phyloP scores from a whole-genome alignment of 495 filamentous ascomycete species.

The Delitschia confertaspora region DNA sequence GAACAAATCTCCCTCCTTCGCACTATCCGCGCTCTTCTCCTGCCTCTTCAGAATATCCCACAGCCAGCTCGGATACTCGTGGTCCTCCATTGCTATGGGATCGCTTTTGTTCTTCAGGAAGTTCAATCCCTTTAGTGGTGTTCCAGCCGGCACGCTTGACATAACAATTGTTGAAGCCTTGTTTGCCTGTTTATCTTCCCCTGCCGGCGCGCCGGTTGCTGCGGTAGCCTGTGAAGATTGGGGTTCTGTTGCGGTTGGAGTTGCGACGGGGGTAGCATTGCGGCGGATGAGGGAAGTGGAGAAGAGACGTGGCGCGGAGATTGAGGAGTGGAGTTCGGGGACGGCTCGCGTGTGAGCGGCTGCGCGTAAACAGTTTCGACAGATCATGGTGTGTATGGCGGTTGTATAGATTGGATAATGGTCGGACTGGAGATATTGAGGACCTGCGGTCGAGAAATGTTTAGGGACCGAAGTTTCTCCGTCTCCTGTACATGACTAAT shows the following conservation, averaged over 20 bases:
- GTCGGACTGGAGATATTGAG: too few relatives aligned
- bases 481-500: too few relatives aligned
- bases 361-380: conserved; percentile 26
- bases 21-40: conserved; percentile 31
- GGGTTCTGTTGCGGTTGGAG: conserved; percentile 6
- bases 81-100: conserved; percentile 64
- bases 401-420: too few relatives aligned
- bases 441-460: too few relatives aligned
- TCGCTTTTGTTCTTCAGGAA: conserved; percentile 76
- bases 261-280: conserved; percentile 8
- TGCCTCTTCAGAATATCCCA: conserved; percentile 61
- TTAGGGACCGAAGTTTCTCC: too few relatives aligned
- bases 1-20: conserved; percentile 53
- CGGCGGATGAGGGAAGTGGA: conserved; percentile 4
- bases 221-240: too few relatives aligned
- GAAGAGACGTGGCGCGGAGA: conserved; percentile 4
- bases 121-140: conserved; percentile 67
- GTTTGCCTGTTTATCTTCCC: conserved; percentile 23
- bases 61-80: conserved; percentile 85
- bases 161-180: conserved; percentile 29
- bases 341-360: conserved; percentile 3
- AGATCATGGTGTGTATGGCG: conserved; percentile 25
- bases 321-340: neutral
- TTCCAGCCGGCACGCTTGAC: conserved; percentile 55
- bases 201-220: conserved; percentile 8